Evolutionary conservation across 192 early-diverging fungal genomes (phyloP), one percentile per base, ranked within the genome.

Genomic region (Gryganskiella cystojenkinii): DNA sequence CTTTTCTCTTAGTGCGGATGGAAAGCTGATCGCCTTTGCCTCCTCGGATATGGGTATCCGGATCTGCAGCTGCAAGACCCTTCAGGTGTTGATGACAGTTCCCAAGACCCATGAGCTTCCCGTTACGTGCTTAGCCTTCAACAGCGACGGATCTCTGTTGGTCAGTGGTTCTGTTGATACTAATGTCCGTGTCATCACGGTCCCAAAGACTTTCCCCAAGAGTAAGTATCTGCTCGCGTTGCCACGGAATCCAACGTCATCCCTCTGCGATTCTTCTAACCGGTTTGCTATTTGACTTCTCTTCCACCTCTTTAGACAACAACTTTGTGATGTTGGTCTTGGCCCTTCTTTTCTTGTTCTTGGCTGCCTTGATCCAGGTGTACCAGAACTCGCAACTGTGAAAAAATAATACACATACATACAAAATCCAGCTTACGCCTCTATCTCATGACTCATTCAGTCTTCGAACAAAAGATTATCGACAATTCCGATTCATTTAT

Each of bases 151-250:
- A n/a, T 75, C 82, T 13, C 63, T 89, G 33, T 60, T 98, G 24
- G 86, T 93, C 22, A 95, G 90, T 71, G 95, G 89, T 1, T 95
- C 93, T 8, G 92, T 91, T 0, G 96, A 98, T 71, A 90, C 90
- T 40, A 89, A 90, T 1, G 91, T 90, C 73, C 72, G 81, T 30
- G 82, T 90, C 35, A 69, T 88, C 30, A 35, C 43, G 46, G 63
- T 94, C 42, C 92, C 92, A 22, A 80, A 87, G 56, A 79, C 67
- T 7, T 80, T 83, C 64, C 69, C 75, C 24, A 56, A 51, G 40
- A 81, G 82, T 83, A 79, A 64, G 64, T 33, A 30, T 11, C 11
- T 19, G 6, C 28, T 59, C 6, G 1, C 43, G 10, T 4, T 47
- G 15, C n/a, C n/a, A n/a, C n/a, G n/a, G n/a, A n/a, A n/a, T n/a